These are phyloP conservation scores for Mallotus japonicus DNA, from an alignment of 441 rosid species.

Conservation along the genomic window DNA sequence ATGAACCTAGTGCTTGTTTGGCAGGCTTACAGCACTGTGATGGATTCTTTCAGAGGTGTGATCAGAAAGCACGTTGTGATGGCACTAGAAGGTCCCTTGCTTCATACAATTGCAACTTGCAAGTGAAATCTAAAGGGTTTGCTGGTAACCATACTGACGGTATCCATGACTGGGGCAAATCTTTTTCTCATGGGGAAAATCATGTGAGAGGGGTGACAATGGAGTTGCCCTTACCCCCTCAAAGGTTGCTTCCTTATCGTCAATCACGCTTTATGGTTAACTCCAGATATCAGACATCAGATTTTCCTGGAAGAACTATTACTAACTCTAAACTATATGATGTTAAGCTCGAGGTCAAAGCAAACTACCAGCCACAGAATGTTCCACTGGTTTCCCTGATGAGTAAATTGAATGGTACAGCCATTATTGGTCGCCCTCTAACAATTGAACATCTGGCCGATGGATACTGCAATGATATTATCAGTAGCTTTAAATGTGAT, in stretches of 20 bases:
- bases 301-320: conserved; percentile 39
- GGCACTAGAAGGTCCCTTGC: conserved; percentile 25
- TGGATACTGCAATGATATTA: conserved; percentile 35
- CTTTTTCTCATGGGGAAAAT: conserved; percentile 31
- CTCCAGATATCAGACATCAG: conserved; percentile 49
- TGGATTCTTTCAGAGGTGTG: conserved; percentile 35
- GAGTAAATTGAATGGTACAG: conserved; percentile 81
- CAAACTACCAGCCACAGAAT: conserved; percentile 58
- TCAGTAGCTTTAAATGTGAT: conserved; percentile 24
- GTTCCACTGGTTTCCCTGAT: conserved; percentile 90
- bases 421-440: conserved; percentile 87
- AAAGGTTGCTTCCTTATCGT: conserved; percentile 54
- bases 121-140: conserved; percentile 24
- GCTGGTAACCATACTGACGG: conserved; percentile 32
- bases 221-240: conserved; percentile 40
- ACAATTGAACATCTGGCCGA: conserved; percentile 54
- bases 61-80: conserved; percentile 37
- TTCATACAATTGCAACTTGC: conserved; percentile 17
- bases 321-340: conserved; percentile 53
- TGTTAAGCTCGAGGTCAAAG: conserved; percentile 77
- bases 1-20: conserved; percentile 36
- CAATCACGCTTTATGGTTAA: conserved; percentile 52
- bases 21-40: conserved; percentile 35
- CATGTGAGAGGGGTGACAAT: conserved; percentile 32
- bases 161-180: conserved; percentile 37